Evolutionary conservation across 768 basidiomycete species (phyloP), one percentile per base, ranked within the genome.

Genomic region (Boletus subcaerulescens): DNA sequence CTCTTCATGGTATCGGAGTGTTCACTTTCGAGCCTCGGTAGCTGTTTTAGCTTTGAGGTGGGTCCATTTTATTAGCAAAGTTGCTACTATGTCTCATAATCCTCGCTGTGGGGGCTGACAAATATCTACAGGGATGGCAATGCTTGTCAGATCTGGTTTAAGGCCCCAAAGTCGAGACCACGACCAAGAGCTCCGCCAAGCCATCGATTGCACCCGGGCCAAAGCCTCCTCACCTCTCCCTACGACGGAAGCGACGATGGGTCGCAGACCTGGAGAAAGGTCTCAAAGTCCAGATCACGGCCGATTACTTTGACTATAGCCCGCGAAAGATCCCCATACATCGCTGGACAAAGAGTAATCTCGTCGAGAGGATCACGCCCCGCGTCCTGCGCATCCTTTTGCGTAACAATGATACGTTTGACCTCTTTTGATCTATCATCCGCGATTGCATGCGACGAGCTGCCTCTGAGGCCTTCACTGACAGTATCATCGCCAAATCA

Each of bases 401-500:
- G 90, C 5, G 80, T 83, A 33, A 93, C 75, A 17, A 91, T 75
- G 24, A 93, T 81, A 31, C 85, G 79, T 61, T 84, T 88, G 49
- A 93, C 90, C 67, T 92, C 88, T 54, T 88, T 86, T 57, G 76
- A 78, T 46, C 87, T 76, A 60, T 87, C 86, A 48, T 87, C 85
- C 31, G 53, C 15, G 17, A 20, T 47, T n/a, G 70, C 57, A 43
- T 78, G 76, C 1, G 72, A 46, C 11, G 66, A 51, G 41, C 65
- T 63, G n/a, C 73, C 73, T 64, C 83, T 85, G 58, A 79, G 60
- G 7, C 80, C 76, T 53, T 88, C 86, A 2, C 73, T 70, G 47
- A 84, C 73, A 4, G 73, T 71, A 61, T 92, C 91, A 48, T 91
- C 90, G 41, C 89, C 87, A 59, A 93, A 93, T n/a, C n/a, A n/a